Conservation (phyloP, 768 basidiomycete genomes). For the Daedaleopsis sinensis region DNA sequence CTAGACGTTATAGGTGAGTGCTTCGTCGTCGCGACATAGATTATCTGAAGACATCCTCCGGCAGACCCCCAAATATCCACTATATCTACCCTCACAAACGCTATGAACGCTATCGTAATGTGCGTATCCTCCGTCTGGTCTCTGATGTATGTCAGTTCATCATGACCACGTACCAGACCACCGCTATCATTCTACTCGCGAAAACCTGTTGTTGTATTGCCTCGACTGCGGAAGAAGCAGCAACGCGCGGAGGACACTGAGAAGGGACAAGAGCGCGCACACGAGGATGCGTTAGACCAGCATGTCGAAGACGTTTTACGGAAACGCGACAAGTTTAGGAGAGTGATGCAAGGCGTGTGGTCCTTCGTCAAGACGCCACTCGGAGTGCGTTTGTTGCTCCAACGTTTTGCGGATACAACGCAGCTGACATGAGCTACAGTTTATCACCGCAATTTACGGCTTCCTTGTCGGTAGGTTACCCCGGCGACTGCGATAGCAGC, state of each 20-base stretch:
- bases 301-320: slow-evolving; percentile 80
- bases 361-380: slow-evolving; percentile 84
- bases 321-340: slow-evolving; percentile 58
- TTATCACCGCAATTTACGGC: slow-evolving; percentile 75
- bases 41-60: slow-evolving; percentile 1
- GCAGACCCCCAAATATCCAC: slow-evolving; percentile 76
- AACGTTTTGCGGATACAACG: too few relatives aligned
- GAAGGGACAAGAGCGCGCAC: slow-evolving; percentile 40
- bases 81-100: slow-evolving; percentile 75
- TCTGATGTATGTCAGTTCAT: neutral
- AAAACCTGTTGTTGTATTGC: slow-evolving; percentile 66
- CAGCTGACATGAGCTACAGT: slow-evolving; percentile 32
- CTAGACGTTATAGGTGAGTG: slow-evolving; percentile 74
- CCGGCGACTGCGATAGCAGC: neutral
- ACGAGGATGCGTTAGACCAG: slow-evolving; percentile 58
- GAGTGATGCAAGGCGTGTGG: slow-evolving; percentile 74
- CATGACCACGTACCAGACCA: slow-evolving; percentile 46
- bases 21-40: neutral
- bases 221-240: slow-evolving; percentile 30
- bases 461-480: slow-evolving; percentile 61
- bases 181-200: slow-evolving; percentile 70
- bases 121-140: slow-evolving; percentile 27
- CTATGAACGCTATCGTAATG: slow-evolving; percentile 80
- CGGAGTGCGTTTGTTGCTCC: slow-evolving; percentile 54
- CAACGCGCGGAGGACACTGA: slow-evolving; percentile 28